Conservation (phyloP, 306 rosid species). For the Quercus cerris region DNA sequence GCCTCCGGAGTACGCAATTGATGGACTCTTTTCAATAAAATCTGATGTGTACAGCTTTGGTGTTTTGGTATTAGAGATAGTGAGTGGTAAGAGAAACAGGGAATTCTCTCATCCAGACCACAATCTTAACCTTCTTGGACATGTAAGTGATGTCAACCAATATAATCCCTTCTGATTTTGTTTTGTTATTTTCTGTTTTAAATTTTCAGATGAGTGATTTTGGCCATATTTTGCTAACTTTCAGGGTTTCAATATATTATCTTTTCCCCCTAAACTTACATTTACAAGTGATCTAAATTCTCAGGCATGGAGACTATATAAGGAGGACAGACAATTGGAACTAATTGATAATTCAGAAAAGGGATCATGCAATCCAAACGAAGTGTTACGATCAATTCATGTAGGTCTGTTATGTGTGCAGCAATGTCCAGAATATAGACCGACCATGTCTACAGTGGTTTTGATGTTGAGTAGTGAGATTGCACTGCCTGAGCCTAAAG, state of each 20-base stretch:
- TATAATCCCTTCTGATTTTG: neutral
- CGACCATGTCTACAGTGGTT: slow-evolving; percentile 45
- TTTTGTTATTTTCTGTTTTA: neutral
- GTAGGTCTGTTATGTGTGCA: slow-evolving; percentile 56
- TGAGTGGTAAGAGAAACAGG: slow-evolving; percentile 47
- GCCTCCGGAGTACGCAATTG: neutral
- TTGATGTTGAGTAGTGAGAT: slow-evolving; percentile 45
- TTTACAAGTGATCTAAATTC: neutral
- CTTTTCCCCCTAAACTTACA: neutral
- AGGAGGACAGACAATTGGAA: slow-evolving; percentile 1
- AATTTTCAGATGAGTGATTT: too few relatives aligned
- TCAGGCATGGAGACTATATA: slow-evolving; percentile 33
- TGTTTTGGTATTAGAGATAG: slow-evolving; percentile 39
- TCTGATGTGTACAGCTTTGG: slow-evolving; percentile 19
- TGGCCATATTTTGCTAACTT: neutral
- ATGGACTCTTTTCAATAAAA: neutral
- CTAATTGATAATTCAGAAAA: slow-evolving; percentile 22
- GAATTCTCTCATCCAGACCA: slow-evolving; percentile 30
- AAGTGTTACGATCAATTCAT: slow-evolving; percentile 43
- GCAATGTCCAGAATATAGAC: slow-evolving; percentile 45
- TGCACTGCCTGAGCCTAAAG: slow-evolving; percentile 37
- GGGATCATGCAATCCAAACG: neutral
- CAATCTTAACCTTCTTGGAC: slow-evolving; percentile 43
- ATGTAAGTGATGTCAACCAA: slow-evolving; percentile 21
- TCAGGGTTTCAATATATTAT: neutral